Conservation (phyloP, 2,329 filamentous ascomycete genomes). For the Cordyceps tenuipes region DNA sequence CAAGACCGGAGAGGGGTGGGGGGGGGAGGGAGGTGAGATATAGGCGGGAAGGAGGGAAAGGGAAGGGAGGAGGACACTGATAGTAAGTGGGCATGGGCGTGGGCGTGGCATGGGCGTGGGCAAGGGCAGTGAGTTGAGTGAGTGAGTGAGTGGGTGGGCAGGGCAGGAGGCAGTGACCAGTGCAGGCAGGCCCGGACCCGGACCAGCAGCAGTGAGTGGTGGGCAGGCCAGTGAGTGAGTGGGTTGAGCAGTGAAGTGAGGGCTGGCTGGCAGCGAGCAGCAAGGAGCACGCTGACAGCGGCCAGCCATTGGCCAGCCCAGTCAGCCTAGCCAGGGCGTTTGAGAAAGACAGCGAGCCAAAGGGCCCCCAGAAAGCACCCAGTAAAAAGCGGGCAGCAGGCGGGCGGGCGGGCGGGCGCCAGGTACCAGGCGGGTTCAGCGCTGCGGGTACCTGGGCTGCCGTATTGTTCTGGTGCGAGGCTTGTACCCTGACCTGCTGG, state of each 20-base stretch:
- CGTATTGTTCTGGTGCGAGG: background rate
- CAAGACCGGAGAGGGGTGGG: slow-evolving; percentile 15
- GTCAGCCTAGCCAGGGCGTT: background rate
- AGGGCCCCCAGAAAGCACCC: background rate
- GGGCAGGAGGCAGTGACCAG: background rate
- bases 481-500: too few species aligned
- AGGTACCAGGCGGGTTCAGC: background rate
- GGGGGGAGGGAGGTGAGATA: slow-evolving; percentile 19
- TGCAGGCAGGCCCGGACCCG: too few species aligned
- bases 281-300: too few species aligned
- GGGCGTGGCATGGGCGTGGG: background rate
- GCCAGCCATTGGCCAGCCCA: too few species aligned
- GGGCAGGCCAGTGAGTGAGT: too few species aligned
- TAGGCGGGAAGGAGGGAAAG: slow-evolving; percentile 13
- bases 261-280: too few species aligned
- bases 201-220: background rate
- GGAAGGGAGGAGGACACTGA: slow-evolving; percentile 13
- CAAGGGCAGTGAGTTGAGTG: background rate
- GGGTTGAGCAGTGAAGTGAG: too few species aligned
- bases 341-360: background rate
- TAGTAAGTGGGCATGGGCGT: background rate
- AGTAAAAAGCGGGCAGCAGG: background rate
- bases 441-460: background rate
- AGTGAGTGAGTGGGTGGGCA: too few species aligned
- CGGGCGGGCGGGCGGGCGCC: background rate